Evolutionary conservation across 2,329 filamentous ascomycete genomes (phyloP), one percentile per base, ranked within the genome.

Genomic region (Dothiorella sarmentorum): DNA sequence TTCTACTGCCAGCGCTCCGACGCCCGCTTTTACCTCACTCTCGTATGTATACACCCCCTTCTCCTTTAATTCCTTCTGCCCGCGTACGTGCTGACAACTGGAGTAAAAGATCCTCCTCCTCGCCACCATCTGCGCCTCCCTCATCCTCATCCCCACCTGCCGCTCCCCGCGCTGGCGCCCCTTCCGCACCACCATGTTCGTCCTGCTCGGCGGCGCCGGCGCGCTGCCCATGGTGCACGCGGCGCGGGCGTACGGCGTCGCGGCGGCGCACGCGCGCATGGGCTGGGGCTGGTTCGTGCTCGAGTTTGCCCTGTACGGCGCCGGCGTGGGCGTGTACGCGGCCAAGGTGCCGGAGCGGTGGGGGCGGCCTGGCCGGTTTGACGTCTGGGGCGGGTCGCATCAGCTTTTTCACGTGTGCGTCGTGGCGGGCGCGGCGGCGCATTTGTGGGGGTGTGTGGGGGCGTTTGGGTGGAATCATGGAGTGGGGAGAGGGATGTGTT

Each of bases 391-490:
- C 71, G 76, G 1, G 79, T 76, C 58, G 11, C 79, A 82, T 64
- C 77, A 82, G 65, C 65, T 80, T 20, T 76, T 82, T 67, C 79
- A 82, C 59, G 61, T 79, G 2, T 69, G 76, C 61, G 77, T 81
- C 22, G 9, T 53, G 33, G 2, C 29, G 7, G 49, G 49, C 24
- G 49, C 49, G 4, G 49, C n/a, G 22, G 22, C 49, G 24, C 13
- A 65, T 80, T 17, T 65, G 73, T 10, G 79, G 76, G 49, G 49
- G 20, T 33, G 40, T 15, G 49, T 53, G 24, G 15, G 66, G 70
- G 3, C 74, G 74, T 51, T 68, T 42, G 33, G 20, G 33, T 53
- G 35, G 33, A 53, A 53, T 40, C 49, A 53, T n/a, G 49, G 49
- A 17, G 24, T 53, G 3, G 49, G 24, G 15, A 53, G 17, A 35